Base-by-base conservation (phyloP, 352 stramenopile genomes). In the Pythium aquatile region DNA sequence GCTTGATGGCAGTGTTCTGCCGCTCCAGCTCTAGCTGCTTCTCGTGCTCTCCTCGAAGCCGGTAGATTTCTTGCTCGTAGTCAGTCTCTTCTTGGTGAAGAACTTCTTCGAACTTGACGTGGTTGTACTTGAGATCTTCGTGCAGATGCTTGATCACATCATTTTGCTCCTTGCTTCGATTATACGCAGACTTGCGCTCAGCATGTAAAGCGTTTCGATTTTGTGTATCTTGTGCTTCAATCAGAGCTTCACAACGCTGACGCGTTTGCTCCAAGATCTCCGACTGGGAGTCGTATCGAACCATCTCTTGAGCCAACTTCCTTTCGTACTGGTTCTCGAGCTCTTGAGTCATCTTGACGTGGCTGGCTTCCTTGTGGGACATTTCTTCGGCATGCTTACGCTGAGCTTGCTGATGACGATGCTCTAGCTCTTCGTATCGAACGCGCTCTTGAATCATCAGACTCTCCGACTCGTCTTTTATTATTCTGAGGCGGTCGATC, bases 311-410 rank as follows among this genome's bases (percentile, higher is more conserved):
- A 8, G 92, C 90, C 0, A 98, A 68, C 44, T 96, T 95, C 24
- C 91, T 83, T 60, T 98, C 91, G 66, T 97, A 98, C 63, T 97
- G 84, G 55, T 97, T 98, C 64, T 97, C 90, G 4, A 97, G 77
- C 49, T 98, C 90, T 64, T 96, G 81, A 0, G 79, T 88, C 68
- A 94, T 87, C 46, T 90, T 93, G 8, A 90, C 83, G 39, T 96
- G 85, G 46, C 81, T 88, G 0, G 75, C 81, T 52, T 92, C 86
- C 30, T 87, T 78, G 24, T 92, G 76, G 2, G 84, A 76, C 32
- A 96, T 74, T n/a, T 94, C 82, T 58, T 93, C 86, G 0, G 70
- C 64, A 47, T 96, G 82, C 55, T 96, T 91, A 13, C 89, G 74
- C 29, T 77, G 74, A 5, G 75, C 61, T n/a, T 79, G 69, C 26